Conservation (phyloP, 768 basidiomycete species). For the Podaxis carcinomalis region DNA sequence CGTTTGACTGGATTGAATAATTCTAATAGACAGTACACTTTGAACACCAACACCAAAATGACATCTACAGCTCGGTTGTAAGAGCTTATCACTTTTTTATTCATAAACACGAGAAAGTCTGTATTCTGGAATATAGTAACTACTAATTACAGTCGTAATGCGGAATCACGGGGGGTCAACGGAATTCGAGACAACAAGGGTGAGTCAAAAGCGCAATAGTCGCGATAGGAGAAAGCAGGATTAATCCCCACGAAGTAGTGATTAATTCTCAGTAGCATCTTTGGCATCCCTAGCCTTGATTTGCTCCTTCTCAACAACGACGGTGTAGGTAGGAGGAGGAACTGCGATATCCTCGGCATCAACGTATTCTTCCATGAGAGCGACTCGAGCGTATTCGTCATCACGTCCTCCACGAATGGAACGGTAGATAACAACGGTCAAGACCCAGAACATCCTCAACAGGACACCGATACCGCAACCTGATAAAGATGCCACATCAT, state of each 20-base stretch:
- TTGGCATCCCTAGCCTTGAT: slow-evolving; percentile 13
- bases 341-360: slow-evolving; percentile 44
- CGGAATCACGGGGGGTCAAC: not conserved
- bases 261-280: slow-evolving; percentile 6
- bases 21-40: no score
- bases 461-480: slow-evolving; percentile 85
- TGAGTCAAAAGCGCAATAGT: not conserved
- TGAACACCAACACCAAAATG: no score
- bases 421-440: slow-evolving; percentile 59
- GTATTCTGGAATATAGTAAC: no score
- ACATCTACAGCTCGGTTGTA: no score
- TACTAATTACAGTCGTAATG: not conserved
- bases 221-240: not conserved
- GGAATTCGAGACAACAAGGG: not conserved
- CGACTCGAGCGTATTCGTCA: slow-evolving; percentile 31
- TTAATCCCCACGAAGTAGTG: not conserved
- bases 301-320: slow-evolving; percentile 46
- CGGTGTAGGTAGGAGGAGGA: slow-evolving; percentile 53
- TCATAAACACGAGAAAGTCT: no score
- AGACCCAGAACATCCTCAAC: slow-evolving; percentile 75
- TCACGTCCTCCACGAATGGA: slow-evolving; percentile 39
- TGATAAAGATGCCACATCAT: slow-evolving; percentile 20
- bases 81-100: no score
- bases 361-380: slow-evolving; percentile 37
- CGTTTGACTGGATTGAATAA: no score